Percentiles rank a stretch among this genome's conserved stretches.
phyloP scores from a whole-genome alignment of 2,329 filamentous ascomycete genomes.

The Stromatinia cepivora region DNA sequence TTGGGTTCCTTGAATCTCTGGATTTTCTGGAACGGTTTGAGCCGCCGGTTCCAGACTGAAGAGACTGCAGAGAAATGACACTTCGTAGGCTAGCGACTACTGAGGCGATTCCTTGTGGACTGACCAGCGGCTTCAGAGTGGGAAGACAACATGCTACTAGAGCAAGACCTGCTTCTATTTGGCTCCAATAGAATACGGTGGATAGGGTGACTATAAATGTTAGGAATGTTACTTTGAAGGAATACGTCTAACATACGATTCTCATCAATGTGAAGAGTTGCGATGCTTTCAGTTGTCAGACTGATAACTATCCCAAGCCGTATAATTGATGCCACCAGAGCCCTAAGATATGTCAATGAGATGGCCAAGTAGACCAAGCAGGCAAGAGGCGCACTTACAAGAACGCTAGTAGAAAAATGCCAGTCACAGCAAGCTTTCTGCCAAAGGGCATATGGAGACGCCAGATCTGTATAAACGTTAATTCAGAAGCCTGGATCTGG shows the following conservation, averaged over 20 bases:
- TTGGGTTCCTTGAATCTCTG: neutral
- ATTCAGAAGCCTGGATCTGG: neutral
- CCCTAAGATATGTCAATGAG: neutral
- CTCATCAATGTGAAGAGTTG: neutral
- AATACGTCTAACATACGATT: neutral
- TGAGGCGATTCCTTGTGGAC: neutral
- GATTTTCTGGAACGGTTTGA: neutral
- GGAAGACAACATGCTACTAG: neutral
- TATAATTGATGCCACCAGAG: neutral
- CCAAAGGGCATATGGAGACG: neutral
- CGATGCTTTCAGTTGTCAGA: neutral
- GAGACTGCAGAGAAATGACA: slow-evolving; percentile 3
- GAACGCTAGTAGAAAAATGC: neutral
- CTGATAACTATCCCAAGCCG: neutral
- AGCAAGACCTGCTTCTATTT: neutral
- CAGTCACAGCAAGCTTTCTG: neutral
- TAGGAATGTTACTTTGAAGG: too few relatives aligned
- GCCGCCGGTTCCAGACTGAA: neutral
- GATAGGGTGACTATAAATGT: too few relatives aligned
- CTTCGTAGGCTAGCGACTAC: neutral
- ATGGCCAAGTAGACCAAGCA: neutral
- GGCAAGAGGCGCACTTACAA: neutral
- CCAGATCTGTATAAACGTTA: neutral
- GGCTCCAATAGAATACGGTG: too few relatives aligned
- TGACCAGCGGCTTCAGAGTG: neutral